A percentile compares a stretch with the other conserved stretches of the same genome.
Conservation (phyloP, 164 flowering plant species). For the Kalanchoe fedtschenkoi region DNA sequence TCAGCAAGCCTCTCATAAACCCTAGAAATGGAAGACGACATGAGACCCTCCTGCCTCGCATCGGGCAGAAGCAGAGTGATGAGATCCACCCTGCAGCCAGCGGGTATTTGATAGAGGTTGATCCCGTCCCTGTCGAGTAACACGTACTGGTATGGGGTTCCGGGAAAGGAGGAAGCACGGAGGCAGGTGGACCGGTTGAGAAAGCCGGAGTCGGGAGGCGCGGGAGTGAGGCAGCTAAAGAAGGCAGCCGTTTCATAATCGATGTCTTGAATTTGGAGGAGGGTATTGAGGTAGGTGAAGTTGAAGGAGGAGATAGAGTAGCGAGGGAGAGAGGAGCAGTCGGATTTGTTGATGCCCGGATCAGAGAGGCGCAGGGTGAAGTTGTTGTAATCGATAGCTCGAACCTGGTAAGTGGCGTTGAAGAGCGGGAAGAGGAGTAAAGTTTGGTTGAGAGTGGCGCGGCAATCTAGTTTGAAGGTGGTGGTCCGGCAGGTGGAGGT, state of each 20-base stretch:
- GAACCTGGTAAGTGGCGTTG: background rate
- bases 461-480: background rate
- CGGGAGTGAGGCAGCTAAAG: background rate
- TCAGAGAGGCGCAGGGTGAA: background rate
- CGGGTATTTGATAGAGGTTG: background rate
- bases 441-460: background rate
- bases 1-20: background rate
- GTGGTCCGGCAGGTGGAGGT: background rate
- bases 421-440: background rate
- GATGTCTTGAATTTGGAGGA: background rate
- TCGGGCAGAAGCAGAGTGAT: background rate
- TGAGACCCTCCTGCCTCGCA: background rate
- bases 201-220: background rate
- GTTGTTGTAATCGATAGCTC: background rate
- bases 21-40: background rate
- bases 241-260: background rate
- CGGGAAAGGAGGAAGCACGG: background rate
- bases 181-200: background rate
- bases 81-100: background rate
- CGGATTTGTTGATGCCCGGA: conserved; percentile 2
- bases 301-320: background rate
- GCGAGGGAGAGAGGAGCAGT: background rate
- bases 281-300: background rate
- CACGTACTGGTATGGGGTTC: background rate
- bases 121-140: background rate